Evolutionary conservation across 2,329 filamentous ascomycete species (phyloP).

Genomic region (Diaporthe aspalathi): DNA sequence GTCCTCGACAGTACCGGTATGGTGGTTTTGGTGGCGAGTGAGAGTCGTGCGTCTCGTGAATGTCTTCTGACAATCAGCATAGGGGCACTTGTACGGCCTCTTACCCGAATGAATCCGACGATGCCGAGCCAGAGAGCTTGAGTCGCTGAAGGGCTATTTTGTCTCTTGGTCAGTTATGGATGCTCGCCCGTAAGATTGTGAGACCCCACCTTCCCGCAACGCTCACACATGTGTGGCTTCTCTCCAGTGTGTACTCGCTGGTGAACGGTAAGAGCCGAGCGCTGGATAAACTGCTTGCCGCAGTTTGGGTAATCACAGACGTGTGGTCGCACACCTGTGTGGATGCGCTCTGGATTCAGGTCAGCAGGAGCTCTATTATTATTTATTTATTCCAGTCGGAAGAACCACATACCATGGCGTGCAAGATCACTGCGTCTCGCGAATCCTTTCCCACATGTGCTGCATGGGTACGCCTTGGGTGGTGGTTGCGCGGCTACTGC

Average conservation of each 20-base stretch:
- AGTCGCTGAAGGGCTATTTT: slow-evolving; percentile 90
- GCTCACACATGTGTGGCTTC: slow-evolving; percentile 98
- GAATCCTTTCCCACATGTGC: slow-evolving; percentile 90
- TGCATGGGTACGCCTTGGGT: slow-evolving; percentile 84
- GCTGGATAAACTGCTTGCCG: slow-evolving; percentile 96
- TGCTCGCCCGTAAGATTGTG: neutral
- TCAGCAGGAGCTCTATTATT: slow-evolving; percentile 42
- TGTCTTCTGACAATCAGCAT: slow-evolving; percentile 97
- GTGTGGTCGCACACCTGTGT: slow-evolving; percentile 90
- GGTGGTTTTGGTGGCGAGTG: slow-evolving; percentile 94
- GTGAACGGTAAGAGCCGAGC: slow-evolving; percentile 94
- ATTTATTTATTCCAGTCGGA: neutral
- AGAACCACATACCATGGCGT: slow-evolving; percentile 73
- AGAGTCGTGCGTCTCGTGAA: slow-evolving; percentile 96
- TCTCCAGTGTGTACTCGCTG: slow-evolving; percentile 96
- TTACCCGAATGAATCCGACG: slow-evolving; percentile 95
- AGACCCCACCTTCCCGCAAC: slow-evolving; percentile 85
- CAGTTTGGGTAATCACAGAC: slow-evolving; percentile 90
- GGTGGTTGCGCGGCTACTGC: slow-evolving; percentile 50
- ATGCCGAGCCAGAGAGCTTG: slow-evolving; percentile 91
- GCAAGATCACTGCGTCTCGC: slow-evolving; percentile 93
- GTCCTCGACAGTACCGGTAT: slow-evolving; percentile 94
- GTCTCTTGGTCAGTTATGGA: slow-evolving; percentile 40
- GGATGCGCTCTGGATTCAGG: slow-evolving; percentile 81
- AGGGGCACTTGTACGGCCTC: slow-evolving; percentile 96